Conservation (phyloP, 371 early-diverging fungal species). For the Blakeslea trispora region DNA sequence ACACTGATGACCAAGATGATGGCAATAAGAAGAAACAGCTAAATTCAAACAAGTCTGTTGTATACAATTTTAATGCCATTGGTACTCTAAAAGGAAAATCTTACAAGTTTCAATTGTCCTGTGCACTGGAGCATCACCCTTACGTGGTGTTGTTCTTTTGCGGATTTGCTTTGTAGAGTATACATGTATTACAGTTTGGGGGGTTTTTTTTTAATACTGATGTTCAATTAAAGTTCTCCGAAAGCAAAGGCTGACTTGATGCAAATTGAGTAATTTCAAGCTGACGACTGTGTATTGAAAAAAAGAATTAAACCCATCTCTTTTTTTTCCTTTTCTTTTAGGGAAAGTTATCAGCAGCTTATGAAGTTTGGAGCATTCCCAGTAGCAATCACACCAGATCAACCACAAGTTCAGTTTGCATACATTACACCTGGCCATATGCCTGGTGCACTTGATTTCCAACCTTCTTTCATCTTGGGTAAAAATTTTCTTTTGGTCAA, state of each 20-base stretch:
- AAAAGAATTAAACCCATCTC: background rate
- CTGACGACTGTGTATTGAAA: background rate
- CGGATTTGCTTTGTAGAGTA: slow-evolving; percentile 29
- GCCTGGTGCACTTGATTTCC: slow-evolving; percentile 12
- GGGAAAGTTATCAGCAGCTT: slow-evolving; percentile 9
- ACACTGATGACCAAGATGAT: too few species aligned
- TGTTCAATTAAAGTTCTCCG: too few species aligned
- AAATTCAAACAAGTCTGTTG: too few species aligned
- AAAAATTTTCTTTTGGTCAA: too few species aligned
- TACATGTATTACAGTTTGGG: too few species aligned
- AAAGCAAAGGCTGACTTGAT: slow-evolving; percentile 20
- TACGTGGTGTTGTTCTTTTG: slow-evolving; percentile 29
- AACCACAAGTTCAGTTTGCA: slow-evolving; percentile 8
- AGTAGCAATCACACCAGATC: slow-evolving; percentile 24
- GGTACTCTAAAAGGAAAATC: background rate
- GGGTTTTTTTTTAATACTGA: too few species aligned
- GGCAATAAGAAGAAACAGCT: too few species aligned
- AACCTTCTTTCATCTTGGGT: slow-evolving; percentile 22
- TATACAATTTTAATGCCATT: background rate
- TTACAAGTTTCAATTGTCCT: background rate
- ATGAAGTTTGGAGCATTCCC: slow-evolving; percentile 12
- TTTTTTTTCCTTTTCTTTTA: too few species aligned
- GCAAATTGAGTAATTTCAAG: slow-evolving; percentile 27
- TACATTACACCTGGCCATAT: slow-evolving; percentile 17
- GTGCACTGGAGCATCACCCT: background rate